Conservation (phyloP, 2,329 filamentous ascomycete genomes). For the Claviceps digitariae region DNA sequence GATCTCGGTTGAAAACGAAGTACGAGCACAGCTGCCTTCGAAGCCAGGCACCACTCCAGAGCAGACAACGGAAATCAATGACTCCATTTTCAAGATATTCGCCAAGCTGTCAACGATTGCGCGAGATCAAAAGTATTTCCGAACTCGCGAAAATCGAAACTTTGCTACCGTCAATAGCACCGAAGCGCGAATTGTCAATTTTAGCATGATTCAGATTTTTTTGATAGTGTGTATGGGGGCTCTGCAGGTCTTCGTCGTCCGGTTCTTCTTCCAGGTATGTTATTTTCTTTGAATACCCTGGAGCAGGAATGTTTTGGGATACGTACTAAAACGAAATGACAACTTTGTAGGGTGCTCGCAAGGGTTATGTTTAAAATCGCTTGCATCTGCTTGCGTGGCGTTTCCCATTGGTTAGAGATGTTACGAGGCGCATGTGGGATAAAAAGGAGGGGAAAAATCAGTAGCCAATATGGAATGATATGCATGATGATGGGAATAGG, state of each 20-base stretch:
- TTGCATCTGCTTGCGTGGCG: neutral
- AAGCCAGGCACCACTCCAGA: constrained; percentile 82
- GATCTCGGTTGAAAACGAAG: constrained; percentile 89
- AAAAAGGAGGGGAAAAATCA: constrained; percentile 4
- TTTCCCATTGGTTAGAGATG: constrained; percentile 12
- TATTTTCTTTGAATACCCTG: neutral
- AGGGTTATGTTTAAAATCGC: constrained; percentile 49
- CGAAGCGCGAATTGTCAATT: constrained; percentile 91
- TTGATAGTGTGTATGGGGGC: constrained; percentile 94
- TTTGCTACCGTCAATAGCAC: constrained; percentile 97
- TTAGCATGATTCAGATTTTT: constrained; percentile 81
- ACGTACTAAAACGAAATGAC: constrained; percentile 6
- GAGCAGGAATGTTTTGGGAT: neutral
- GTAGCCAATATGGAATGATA: constrained; percentile 14
- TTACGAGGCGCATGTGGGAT: constrained; percentile 17
- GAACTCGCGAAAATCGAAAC: constrained; percentile 95
- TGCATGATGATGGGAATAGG: constrained; percentile 11
- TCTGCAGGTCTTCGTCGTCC: constrained; percentile 90
- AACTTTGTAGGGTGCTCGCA: constrained; percentile 43
- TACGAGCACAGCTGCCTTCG: constrained; percentile 63
- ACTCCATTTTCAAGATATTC: constrained; percentile 90
- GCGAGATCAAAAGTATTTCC: constrained; percentile 98
- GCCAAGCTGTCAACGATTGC: constrained; percentile 87
- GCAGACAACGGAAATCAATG: constrained; percentile 77
- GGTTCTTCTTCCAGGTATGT: constrained; percentile 91